Conservation (phyloP, 305 asterid species). For the Euphrasia arctica region DNA sequence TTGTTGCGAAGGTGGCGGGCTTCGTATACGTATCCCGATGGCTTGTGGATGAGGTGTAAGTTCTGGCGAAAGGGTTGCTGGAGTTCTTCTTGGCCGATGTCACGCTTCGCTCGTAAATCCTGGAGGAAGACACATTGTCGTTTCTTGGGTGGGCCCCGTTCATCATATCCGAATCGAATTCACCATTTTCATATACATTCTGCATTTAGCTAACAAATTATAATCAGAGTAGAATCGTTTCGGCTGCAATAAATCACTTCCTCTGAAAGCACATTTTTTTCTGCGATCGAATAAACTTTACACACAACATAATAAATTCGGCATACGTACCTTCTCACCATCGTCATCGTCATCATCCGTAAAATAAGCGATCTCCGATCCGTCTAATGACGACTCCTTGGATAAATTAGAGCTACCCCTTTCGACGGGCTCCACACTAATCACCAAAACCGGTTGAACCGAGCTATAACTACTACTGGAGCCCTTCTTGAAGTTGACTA, state of each 20-base stretch:
- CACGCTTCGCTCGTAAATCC: constrained; percentile 57
- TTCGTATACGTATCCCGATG: constrained; percentile 30
- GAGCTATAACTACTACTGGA: constrained; percentile 27
- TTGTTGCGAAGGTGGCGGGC: constrained; percentile 29
- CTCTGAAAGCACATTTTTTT: constrained; percentile 8
- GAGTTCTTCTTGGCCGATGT: constrained; percentile 51
- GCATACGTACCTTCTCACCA: constrained; percentile 39
- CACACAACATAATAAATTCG: not conserved
- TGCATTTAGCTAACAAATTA: constrained; percentile 34
- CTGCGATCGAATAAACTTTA: constrained; percentile 6
- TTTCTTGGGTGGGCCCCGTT: constrained; percentile 27
- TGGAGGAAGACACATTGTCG: constrained; percentile 33
- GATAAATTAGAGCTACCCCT: constrained; percentile 58
- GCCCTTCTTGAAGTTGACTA: constrained; percentile 63
- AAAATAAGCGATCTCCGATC: constrained; percentile 46
- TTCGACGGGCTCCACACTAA: constrained; percentile 64
- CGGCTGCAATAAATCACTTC: not conserved
- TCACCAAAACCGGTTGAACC: constrained; percentile 50
- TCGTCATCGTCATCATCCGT: constrained; percentile 70
- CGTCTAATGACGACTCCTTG: constrained; percentile 54
- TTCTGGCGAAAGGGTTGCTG: constrained; percentile 29
- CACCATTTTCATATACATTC: constrained; percentile 41
- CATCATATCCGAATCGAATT: constrained; percentile 24
- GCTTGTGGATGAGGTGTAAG: constrained; percentile 44
- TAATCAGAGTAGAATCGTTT: not conserved